Evolutionary conservation across 1,139 yeast species (phyloP).

Genomic region (Geotrichum klebahnii): DNA sequence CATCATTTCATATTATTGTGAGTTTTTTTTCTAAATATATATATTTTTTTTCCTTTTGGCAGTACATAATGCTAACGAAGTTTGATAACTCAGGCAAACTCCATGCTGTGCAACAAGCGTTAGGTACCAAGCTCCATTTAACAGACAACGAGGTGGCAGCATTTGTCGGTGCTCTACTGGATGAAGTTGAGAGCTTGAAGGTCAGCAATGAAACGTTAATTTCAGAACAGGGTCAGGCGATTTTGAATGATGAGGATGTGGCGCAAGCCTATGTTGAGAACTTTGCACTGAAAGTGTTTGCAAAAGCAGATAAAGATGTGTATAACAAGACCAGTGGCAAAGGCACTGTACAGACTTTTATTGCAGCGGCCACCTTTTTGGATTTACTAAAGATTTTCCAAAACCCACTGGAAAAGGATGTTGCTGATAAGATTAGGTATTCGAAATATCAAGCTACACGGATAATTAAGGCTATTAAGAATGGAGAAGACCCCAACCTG

Average conservation of each 20-base stretch:
- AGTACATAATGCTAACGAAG: neutral
- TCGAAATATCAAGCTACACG: conserved; percentile 58
- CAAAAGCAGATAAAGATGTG: conserved; percentile 48
- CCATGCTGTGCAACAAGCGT: conserved; percentile 64
- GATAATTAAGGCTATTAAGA: conserved; percentile 46
- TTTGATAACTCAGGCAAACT: conserved; percentile 31
- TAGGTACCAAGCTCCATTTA: conserved; percentile 55
- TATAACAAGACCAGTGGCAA: conserved; percentile 35
- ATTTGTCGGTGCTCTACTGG: conserved; percentile 58
- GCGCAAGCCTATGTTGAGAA: conserved; percentile 56
- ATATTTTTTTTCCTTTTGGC: neutral
- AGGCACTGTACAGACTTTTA: conserved; percentile 46
- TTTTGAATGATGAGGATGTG: conserved; percentile 54
- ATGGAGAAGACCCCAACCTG: conserved; percentile 53
- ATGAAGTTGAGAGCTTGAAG: conserved; percentile 57
- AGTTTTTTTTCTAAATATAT: neutral
- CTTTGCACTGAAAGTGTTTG: conserved; percentile 61
- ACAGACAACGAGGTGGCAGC: conserved; percentile 50
- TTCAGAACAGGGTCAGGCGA: conserved; percentile 43
- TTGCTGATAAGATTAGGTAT: conserved; percentile 47
- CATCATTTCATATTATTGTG: conserved; percentile 20
- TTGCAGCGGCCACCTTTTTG: conserved; percentile 50
- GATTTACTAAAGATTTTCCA: conserved; percentile 45
- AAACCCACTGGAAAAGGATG: conserved; percentile 30
- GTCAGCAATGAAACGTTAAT: conserved; percentile 30